Base-by-base conservation (phyloP, 108 stramenopile genomes). In the Conticribra weissflogii region DNA sequence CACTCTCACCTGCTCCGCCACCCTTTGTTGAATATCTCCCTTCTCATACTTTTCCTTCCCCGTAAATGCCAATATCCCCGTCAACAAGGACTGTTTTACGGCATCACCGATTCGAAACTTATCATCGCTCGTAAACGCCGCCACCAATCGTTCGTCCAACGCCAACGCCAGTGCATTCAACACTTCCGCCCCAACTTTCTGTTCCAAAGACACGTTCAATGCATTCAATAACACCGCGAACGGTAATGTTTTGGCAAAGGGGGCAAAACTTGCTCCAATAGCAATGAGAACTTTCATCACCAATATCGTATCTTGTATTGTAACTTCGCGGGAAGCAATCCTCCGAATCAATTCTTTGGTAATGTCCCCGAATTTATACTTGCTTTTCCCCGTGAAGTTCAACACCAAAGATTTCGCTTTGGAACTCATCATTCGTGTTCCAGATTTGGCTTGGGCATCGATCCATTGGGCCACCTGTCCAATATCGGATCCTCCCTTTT, bases 21-120 rank as follows among this genome's bases (percentile, higher is more conserved):
- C n/a, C n/a, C n/a, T n/a, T n/a, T n/a, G n/a, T 44, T 72, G 64
- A 27, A 78, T 78, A 52, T 78, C 76, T 27, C 76, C 76, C 3
- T 64, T 52, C 33, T 68, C 78, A 56, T 79, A 79, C 29, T 66
- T 68, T 24, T 32, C 21, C 33, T 78, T 78, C 31, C 76, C 76
- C 32, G 76, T 78, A 23, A 72, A 78, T 33, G 72, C 54, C 30
- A 78, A 73, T 18, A 78, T 54, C 19, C 72, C 76, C 27, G 66
- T 46, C 41, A 76, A 63, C 2, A 70, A 50, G 15, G 74, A 56
- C 33, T 73, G 61, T 24, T 78, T 78, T 22, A 69, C 66, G 22
- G 71, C 71, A 61, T 78, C 76, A 5, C 76, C 76, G 19, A 78
- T 66, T 59, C 57, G 54, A 28, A 54, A 33, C 55, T 54, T 72